Percentiles rank a stretch among this genome's conserved stretches.
These are phyloP conservation scores for Cordyceps javanica DNA, from an alignment of 2,329 filamentous ascomycete genomes.

Conservation along the genomic window DNA sequence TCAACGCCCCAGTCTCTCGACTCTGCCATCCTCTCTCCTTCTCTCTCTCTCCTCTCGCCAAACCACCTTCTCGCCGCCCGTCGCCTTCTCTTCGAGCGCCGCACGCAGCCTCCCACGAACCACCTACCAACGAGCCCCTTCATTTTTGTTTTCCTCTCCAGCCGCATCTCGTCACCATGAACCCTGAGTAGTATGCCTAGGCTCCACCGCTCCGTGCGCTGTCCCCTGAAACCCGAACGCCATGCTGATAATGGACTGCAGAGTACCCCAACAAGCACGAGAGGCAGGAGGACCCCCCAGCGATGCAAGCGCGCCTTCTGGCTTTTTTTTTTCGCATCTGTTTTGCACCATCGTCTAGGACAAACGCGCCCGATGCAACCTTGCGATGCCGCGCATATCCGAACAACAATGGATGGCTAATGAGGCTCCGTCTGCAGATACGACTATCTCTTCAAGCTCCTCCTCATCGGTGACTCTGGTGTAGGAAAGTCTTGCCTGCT, in stretches of 20 bases:
- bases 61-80: neutral
- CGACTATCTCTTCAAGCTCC: slow-evolving; percentile 99
- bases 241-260: slow-evolving; percentile 13
- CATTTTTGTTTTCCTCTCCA: slow-evolving; percentile 4
- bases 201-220: slow-evolving; percentile 17
- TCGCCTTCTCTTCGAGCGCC: slow-evolving; percentile 4
- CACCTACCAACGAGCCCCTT: neutral
- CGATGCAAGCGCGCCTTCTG: neutral
- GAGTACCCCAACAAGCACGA: slow-evolving; percentile 7
- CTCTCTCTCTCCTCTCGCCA: neutral
- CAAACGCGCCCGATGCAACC: neutral
- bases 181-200: slow-evolving; percentile 79
- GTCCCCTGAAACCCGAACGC: slow-evolving; percentile 21
- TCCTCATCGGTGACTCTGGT: slow-evolving; percentile 99
- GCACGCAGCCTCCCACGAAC: neutral
- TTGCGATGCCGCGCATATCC: slow-evolving; percentile 7
- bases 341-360: neutral
- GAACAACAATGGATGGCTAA: slow-evolving; percentile 18
- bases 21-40: neutral
- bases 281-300: neutral
- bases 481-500: slow-evolving; percentile 99
- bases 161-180: slow-evolving; percentile 56
- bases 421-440: slow-evolving; percentile 64
- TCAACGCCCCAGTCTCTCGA: neutral
- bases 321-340: neutral